Evolutionary conservation across 2,329 filamentous ascomycete genomes (phyloP), one percentile per base, ranked within the genome.

Genomic region (Gnomoniopsis sp.): DNA sequence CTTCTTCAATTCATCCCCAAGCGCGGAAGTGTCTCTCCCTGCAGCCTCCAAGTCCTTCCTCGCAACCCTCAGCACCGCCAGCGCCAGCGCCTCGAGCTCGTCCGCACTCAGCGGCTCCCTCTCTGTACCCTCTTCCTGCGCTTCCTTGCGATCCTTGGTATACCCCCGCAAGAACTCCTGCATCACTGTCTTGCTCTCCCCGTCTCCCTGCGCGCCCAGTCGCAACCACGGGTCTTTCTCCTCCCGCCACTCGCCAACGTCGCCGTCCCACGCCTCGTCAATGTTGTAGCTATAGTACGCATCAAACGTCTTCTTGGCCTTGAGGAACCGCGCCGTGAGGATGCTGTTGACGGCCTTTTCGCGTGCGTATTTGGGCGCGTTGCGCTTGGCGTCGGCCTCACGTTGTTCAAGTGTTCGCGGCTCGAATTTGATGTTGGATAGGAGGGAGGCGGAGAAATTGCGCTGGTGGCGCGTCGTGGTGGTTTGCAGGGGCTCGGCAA

Each of bases 351-450:
- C 62, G 44, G 46, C 52, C 34, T 60, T 60, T 48, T 62, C 56
- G 30, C 62, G 62, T 34, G 59, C 60, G 60, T 63, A 63, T 58
- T 63, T 63, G 36, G 62, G 62, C 33, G 53, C 62, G 55, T 64
- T 64, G 41, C 47, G 50, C 50, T 44, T 47, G 7, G 62, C 62
- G 53, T 64, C 62, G 36, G 43, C 55, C 48, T 59, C 58, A 53
- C 62, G 62, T 50, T 64, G 60, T 41, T 61, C 60, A 21, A 53
- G 44, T 3, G 60, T 64, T 36, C 62, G 62, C 26, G 61, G 60
- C 33, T 57, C 41, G 58, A 56, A 63, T 47, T 62, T 62, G 53
- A 49, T 56, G 53, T 50, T 56, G 53, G 53, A 50, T 17, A 56
- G 53, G 34, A 49, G 53, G 44, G 53, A 49, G 2, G 34, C 34